These are phyloP conservation scores for Diaporthe citriasiana DNA, from an alignment of 2,329 filamentous ascomycete genomes.

Conservation along the genomic window DNA sequence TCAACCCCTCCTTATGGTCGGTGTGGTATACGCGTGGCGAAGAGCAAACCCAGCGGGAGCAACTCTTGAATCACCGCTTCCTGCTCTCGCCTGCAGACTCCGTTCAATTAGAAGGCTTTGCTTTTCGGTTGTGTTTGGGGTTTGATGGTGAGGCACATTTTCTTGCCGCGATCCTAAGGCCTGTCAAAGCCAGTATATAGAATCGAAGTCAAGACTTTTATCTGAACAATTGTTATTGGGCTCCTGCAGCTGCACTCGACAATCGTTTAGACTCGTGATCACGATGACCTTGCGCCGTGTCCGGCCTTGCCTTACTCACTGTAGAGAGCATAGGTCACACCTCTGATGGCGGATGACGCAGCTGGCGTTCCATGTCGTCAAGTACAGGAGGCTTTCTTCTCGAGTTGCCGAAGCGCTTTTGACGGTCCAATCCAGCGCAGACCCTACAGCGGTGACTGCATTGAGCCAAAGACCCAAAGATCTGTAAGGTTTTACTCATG, in stretches of 20 bases:
- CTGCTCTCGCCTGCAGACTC: slow-evolving; percentile 85
- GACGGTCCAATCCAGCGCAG: neutral
- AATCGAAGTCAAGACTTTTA: neutral
- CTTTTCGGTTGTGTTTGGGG: slow-evolving; percentile 75
- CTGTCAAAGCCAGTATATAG: neutral
- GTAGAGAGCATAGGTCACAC: neutral
- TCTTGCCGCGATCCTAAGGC: neutral
- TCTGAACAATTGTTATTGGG: too few relatives aligned
- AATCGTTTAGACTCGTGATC: too few relatives aligned
- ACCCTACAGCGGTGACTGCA: neutral
- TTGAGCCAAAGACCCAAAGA: neutral
- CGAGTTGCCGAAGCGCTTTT: neutral
- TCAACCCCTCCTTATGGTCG: slow-evolving; percentile 80
- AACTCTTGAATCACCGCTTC: slow-evolving; percentile 61
- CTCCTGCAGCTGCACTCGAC: neutral
- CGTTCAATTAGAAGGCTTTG: slow-evolving; percentile 67
- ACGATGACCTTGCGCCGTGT: neutral
- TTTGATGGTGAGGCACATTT: slow-evolving; percentile 90
- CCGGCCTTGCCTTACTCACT: neutral
- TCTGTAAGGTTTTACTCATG: too few relatives aligned
- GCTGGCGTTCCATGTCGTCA: neutral
- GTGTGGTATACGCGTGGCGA: slow-evolving; percentile 94
- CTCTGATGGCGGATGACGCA: too few relatives aligned
- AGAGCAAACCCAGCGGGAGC: slow-evolving; percentile 73
- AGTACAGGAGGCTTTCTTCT: too few relatives aligned